Percentiles rank a stretch among this genome's conserved stretches.
Evolutionary conservation across 116 monocot species (phyloP).

Genomic region (Dioscorea cayenensis): DNA sequence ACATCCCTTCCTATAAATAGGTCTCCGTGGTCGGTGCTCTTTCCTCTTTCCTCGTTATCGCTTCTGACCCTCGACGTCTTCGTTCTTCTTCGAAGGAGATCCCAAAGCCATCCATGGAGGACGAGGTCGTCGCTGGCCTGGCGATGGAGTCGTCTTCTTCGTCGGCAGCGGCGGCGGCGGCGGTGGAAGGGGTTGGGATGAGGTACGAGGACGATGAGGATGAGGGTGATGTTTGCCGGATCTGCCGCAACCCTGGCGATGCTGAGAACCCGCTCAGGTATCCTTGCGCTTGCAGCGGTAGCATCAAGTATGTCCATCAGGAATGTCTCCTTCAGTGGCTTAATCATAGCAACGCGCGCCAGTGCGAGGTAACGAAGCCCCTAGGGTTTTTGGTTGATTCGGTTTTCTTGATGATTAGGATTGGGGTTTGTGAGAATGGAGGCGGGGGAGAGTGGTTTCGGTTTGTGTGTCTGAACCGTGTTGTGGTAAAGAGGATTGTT

Average conservation of each 20-base stretch:
- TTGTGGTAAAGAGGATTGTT: too few species aligned
- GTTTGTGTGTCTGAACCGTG: too few species aligned
- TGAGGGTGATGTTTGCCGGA: conserved; percentile 96
- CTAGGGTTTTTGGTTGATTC: neutral
- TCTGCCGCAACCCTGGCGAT: conserved; percentile 90
- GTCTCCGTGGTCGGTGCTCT: neutral
- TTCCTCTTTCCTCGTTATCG: neutral
- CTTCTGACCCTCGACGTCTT: neutral
- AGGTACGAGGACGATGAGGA: conserved; percentile 56
- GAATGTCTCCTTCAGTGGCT: conserved; percentile 99
- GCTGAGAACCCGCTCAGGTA: conserved; percentile 70
- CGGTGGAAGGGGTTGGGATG: neutral
- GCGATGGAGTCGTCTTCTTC: conserved; percentile 2
- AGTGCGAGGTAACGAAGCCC: conserved; percentile 71
- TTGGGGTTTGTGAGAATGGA: neutral
- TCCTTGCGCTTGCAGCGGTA: conserved; percentile 98
- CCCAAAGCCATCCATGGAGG: neutral
- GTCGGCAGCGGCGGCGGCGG: neutral
- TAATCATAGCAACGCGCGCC: conserved; percentile 91
- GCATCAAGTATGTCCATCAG: conserved; percentile 98
- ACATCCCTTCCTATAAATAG: neutral
- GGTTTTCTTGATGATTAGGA: neutral
- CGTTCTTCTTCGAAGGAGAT: neutral
- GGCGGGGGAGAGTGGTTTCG: too few species aligned
- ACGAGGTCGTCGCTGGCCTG: neutral